Conservation (phyloP, 2,329 filamentous ascomycete species). For the Pseudonectria foliicola region DNA sequence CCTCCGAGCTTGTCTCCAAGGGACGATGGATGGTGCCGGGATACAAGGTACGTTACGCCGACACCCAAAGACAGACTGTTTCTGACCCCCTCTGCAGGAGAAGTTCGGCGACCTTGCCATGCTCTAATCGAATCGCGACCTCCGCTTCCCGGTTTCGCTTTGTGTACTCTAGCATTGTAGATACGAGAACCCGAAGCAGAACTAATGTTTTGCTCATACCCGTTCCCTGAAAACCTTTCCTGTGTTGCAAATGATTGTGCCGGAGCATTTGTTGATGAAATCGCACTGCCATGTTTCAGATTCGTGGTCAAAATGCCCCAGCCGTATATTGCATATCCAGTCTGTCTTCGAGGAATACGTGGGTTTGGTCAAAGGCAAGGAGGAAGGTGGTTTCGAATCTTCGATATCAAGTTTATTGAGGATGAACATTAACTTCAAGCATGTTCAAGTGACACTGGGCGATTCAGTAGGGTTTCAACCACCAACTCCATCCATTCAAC, state of each 20-base stretch:
- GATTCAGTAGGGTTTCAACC: too few relatives aligned
- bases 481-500: too few relatives aligned
- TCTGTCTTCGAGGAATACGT: too few relatives aligned
- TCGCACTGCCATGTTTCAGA: too few relatives aligned
- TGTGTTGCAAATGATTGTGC: constrained; percentile 12
- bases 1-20: constrained; percentile 88
- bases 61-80: constrained; percentile 1
- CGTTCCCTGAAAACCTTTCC: constrained; percentile 17
- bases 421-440: too few relatives aligned
- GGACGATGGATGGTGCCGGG: constrained; percentile 96
- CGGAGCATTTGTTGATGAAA: background rate
- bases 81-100: constrained; percentile 63
- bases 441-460: too few relatives aligned
- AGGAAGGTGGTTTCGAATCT: too few relatives aligned
- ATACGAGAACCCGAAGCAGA: constrained; percentile 42
- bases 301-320: too few relatives aligned
- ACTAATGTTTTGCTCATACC: constrained; percentile 27
- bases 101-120: constrained; percentile 97
- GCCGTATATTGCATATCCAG: too few relatives aligned
- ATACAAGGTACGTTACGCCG: constrained; percentile 73
- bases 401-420: too few relatives aligned
- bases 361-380: too few relatives aligned
- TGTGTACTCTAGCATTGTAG: constrained; percentile 67
- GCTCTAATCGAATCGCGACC: constrained; percentile 57
- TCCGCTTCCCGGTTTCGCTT: constrained; percentile 39